Evolutionary conservation across 148 eudicot species (phyloP), one percentile per base, ranked within the genome.

Genomic region (Persicaria tinctoria): DNA sequence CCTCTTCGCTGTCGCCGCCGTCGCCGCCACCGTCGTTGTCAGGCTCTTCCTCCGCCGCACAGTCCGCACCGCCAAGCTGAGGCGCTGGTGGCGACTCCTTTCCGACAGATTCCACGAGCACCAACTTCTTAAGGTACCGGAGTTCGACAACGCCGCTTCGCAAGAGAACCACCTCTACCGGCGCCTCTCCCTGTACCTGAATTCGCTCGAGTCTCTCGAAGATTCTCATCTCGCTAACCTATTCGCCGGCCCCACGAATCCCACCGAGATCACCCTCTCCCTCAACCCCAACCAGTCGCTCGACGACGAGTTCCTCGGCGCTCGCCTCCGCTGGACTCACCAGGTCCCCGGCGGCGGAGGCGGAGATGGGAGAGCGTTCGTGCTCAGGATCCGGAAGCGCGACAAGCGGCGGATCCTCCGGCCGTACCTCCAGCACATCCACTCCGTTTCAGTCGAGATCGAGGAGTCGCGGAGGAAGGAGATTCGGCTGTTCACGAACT

Each of bases 381-480:
- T 86, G 41, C 60, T 94, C 57, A 82, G 72, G 76, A 84, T 94
- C 45, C 86, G 90, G 71, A 88, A 80, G 62, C 84, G 90, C 48
- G 98, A 94, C 59, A 94, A 91, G 79, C 79, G 90, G 0, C 83
- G 98, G 12, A 84, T 94, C 46, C 82, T 94, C 7, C 79, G 84
- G 6, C 87, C 93, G 6, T 94, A 94, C 45, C 79, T 94, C 1
- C 97, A 94, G 47, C 95, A 94, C 72, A 86, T 94, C 9, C 89
- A 88, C 71, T 76, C 89, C 0, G 83, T 87, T 6, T 79, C 87
- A 10, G 90, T 90, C 6, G 97, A 89, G 23, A 86, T 88, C 6
- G 88, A 87, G 56, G 83, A 76, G 68, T 18, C 49, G 23, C 71
- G 78, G 7, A 51, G 78, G 13, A 82, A 78, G 16, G 85, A 88